These are phyloP conservation scores for Paramecium octaurelia DNA, from an alignment of 73 alveolate species.

Conservation along the genomic window DNA sequence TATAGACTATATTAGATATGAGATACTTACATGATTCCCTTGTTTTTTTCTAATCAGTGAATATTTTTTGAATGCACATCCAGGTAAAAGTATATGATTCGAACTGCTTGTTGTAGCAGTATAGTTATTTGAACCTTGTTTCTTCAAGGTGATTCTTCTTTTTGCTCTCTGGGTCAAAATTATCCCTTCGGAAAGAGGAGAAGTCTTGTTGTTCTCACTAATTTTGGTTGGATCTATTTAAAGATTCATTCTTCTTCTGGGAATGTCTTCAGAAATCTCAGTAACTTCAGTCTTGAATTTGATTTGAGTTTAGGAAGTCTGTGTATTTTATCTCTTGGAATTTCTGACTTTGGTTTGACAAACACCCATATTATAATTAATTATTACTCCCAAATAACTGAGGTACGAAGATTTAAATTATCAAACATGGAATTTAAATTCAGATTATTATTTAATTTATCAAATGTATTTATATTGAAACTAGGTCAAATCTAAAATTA, in stretches of 20 bases:
- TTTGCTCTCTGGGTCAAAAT: not conserved
- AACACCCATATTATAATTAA: not conserved
- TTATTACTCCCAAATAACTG: not conserved
- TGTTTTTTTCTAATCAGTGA: not conserved
- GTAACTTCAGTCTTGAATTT: not conserved
- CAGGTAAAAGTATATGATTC: not conserved
- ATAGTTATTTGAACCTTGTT: not conserved
- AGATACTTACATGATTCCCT: not conserved
- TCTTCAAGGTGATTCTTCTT: not conserved
- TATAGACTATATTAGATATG: not conserved
- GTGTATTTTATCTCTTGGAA: not conserved
- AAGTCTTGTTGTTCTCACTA: not conserved
- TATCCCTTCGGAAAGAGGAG: not conserved
- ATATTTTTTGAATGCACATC: constrained; percentile 8
- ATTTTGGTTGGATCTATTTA: not conserved
- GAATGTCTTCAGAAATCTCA: not conserved
- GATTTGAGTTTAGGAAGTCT: not conserved
- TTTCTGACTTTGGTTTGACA: not conserved
- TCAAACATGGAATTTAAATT: not conserved
- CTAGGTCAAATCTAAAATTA: not conserved
- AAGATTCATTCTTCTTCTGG: not conserved
- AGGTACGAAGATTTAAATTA: not conserved
- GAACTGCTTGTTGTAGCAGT: not conserved
- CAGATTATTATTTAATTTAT: not conserved
- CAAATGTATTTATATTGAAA: not conserved